Evolutionary conservation across 331 rosid species (phyloP).

Genomic region (Quercus phellos): DNA sequence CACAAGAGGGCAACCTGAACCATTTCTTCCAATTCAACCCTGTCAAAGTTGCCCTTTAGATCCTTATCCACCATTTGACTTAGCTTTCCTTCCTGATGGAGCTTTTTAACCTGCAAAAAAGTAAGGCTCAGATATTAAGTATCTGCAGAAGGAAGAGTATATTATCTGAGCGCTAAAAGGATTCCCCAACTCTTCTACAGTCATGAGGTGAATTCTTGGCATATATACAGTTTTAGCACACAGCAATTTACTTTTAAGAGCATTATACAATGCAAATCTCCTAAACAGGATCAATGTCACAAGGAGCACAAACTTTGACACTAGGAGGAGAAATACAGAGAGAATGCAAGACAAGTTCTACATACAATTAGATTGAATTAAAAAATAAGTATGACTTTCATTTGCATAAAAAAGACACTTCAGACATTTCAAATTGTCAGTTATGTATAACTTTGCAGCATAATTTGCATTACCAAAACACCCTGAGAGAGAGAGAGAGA

Average conservation of each 20-base stretch:
- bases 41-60: conserved; percentile 60
- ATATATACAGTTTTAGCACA: neutral
- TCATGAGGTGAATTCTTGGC: neutral
- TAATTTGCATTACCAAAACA: neutral
- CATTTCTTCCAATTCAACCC: conserved; percentile 84
- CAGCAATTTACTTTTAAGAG: neutral
- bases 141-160: neutral
- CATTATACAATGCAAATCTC: neutral
- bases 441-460: neutral
- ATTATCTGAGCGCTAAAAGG: neutral
- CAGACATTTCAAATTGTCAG: neutral
- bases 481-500: conserved; percentile 9
- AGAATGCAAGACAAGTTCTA: neutral
- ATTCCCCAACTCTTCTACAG: neutral
- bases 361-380: neutral
- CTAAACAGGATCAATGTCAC: neutral
- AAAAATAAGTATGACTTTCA: neutral
- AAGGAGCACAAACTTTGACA: neutral
- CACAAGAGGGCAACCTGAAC: conserved; percentile 89
- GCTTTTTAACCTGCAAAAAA: conserved; percentile 75
- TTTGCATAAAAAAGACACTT: neutral
- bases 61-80: conserved; percentile 86
- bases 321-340: neutral
- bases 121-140: neutral
- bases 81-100: conserved; percentile 78